Evolutionary conservation across 1,139 yeast genomes (phyloP), one percentile per base, ranked within the genome.

Genomic region (Tardiomyces depauwii): DNA sequence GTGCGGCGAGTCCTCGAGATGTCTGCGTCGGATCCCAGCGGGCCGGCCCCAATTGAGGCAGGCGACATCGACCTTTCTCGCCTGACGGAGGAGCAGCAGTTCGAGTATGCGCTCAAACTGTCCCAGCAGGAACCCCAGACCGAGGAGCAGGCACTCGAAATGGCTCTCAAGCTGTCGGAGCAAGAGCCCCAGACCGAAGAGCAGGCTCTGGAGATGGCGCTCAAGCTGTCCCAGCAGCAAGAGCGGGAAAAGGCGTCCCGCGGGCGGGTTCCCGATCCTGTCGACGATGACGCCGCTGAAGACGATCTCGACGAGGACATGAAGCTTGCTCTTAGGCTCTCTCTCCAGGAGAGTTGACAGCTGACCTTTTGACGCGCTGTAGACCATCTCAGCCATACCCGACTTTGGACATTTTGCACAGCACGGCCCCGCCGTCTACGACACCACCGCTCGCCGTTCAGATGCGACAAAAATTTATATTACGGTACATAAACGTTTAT

Each of bases 51-150:
- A 30, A 4, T 12, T 3, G 19, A 33, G 33, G 6, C 28, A 13
- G 33, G 33, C 30, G n/a, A 36, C 32, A 11, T 33, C 28, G 38
- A 25, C 33, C 14, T 25, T 16, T 30, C 36, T 30, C 45, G 18
- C 53, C 51, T 7, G 58, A 54, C 18, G 1, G 62, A 63, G 16
- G 71, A 68, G 42, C 64, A 60, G 2, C 67, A 65, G 13, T 53
- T 69, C 14, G 50, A 56, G 2, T 51, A 53, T 21, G 71, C 68
- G 0, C 48, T 74, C 42, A 71, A 65, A 48, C 53, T 65, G 18
- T 72, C 77, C 6, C 49, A 52, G 42, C 25, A 55, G 18, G 63
- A 58, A 33, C 54, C 50, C n/a, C 59, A 53, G 32, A 10, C 21
- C 16, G 39, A 12, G 23, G 30, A n/a, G 18, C 36, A 30, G 16